A percentile compares a stretch with the other conserved stretches of the same genome.
Evolutionary conservation across 1,139 yeast species (phyloP).

Genomic region (Saccharomyces hybrid): DNA sequence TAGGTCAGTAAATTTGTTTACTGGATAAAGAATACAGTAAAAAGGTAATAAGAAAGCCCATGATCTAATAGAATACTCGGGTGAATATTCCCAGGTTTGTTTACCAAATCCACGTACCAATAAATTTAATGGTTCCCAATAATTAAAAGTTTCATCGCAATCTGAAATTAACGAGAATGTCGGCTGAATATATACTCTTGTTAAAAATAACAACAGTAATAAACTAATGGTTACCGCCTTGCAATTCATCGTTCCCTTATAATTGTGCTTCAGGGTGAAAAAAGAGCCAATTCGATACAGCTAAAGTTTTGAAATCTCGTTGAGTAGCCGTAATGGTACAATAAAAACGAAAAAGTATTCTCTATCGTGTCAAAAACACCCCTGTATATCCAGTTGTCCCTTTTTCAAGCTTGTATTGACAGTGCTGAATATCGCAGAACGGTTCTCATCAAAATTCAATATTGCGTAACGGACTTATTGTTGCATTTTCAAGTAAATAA

Average conservation of each 20-base stretch:
- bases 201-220: constrained; percentile 14
- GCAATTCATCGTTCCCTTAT: constrained; percentile 1
- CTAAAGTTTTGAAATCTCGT: not conserved
- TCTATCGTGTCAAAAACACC: not conserved
- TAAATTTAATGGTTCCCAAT: constrained; percentile 88
- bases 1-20: constrained; percentile 24
- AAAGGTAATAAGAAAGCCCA: constrained; percentile 64
- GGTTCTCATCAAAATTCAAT: constrained; percentile 1
- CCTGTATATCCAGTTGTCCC: not conserved
- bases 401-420: not conserved
- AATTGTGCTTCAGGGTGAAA: not conserved
- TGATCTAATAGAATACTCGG: constrained; percentile 79
- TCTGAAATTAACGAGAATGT: constrained; percentile 48
- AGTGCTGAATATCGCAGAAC: not conserved
- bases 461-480: constrained; percentile 1
- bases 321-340: not conserved
- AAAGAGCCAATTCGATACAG: not conserved
- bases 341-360: not conserved
- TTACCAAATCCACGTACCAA: constrained; percentile 77
- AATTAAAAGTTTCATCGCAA: constrained; percentile 83
- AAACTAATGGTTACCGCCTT: constrained; percentile 3
- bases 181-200: constrained; percentile 28
- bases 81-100: constrained; percentile 96
- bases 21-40: constrained; percentile 39
- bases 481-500: not conserved